Percentiles rank a stretch among this genome's conserved stretches.
phyloP scores from a whole-genome alignment of 139 green algal genomes.

The Haematococcus lacustris region DNA sequence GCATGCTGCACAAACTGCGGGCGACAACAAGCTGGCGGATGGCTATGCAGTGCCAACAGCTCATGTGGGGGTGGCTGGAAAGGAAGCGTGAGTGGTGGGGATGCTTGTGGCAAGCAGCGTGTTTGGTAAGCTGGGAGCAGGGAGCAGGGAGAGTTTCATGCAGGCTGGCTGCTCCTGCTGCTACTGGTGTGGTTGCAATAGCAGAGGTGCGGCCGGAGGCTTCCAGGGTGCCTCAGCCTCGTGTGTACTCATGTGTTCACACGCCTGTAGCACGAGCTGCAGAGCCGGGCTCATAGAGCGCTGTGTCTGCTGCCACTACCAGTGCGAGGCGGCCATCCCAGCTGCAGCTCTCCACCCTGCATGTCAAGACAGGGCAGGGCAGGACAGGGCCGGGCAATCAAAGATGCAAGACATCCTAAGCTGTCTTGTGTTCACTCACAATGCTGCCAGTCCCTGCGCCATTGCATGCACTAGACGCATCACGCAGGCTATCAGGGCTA shows the following conservation, averaged over 20 bases:
- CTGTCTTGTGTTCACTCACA: too few relatives aligned
- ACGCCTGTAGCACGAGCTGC: slow-evolving; percentile 41
- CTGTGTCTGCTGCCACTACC: slow-evolving; percentile 73
- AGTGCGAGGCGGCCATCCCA: slow-evolving; percentile 80
- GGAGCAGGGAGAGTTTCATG: background rate
- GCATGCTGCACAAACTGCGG: background rate
- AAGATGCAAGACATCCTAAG: too few relatives aligned
- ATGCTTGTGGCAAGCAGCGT: background rate
- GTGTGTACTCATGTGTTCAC: slow-evolving; percentile 6
- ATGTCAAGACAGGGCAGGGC: too few relatives aligned
- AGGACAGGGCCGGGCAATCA: too few relatives aligned
- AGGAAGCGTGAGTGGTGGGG: background rate
- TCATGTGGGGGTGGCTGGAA: background rate
- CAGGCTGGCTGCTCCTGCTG: too few relatives aligned
- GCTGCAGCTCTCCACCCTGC: slow-evolving; percentile 20
- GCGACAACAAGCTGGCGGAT: background rate
- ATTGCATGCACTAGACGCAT: too few relatives aligned
- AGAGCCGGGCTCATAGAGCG: slow-evolving; percentile 47
- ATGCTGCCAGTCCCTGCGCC: too few relatives aligned
- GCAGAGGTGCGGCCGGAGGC: background rate
- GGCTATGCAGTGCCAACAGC: background rate
- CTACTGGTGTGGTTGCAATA: too few relatives aligned
- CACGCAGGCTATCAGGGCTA: too few relatives aligned
- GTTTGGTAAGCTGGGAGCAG: background rate
- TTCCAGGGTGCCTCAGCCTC: slow-evolving; percentile 11